Evolutionary conservation across 2,329 filamentous ascomycete genomes (phyloP), one percentile per base, ranked within the genome.

Genomic region (Paraconiothyrium brasiliense): DNA sequence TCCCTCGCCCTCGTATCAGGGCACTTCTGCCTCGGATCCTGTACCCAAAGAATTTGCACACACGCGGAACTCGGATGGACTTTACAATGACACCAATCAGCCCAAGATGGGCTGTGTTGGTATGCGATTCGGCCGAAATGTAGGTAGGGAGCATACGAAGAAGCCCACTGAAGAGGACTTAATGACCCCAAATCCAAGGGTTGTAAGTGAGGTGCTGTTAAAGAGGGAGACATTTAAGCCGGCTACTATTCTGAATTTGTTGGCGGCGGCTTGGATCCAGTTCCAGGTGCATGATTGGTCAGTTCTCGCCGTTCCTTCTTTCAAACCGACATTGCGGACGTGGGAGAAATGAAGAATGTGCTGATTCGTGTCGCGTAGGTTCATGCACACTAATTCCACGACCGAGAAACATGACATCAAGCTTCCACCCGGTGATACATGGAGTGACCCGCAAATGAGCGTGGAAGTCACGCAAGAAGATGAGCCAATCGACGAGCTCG

Each of bases 201-300:
- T 81, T 14, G 71, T 84, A 49, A 83, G 80, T 58, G 73, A 82
- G 48, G 70, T 68, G 44, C 76, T 84, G 57, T 73, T 84, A 73
- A 75, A 75, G 22, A 72, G 81, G 9, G 75, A 79, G n/a, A 72
- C 69, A 3, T 84, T 84, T 64, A 81, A 80, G 27, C 81, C 81
- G 3, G 82, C 82, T 0, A 83, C 80, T 0, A 81, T 74, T 1
- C 58, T 84, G 59, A 84, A 84, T 58, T 63, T 84, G 43, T 70
- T 84, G 7, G 82, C 82, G 2, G 82, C 82, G 14, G 82, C 82
- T 1, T 84, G 82, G 81, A 83, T 84, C n/a, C 82, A 84, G 63
- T 83, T 84, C 56, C 80, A 83, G 58, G 78, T 78, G 0, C 81
- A 83, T 58, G 22, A 56, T 51, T 65, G 64, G 54, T 54, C 13